These are phyloP conservation scores for Hericium rajendrae DNA, from an alignment of 768 basidiomycete species.

Conservation along the genomic window DNA sequence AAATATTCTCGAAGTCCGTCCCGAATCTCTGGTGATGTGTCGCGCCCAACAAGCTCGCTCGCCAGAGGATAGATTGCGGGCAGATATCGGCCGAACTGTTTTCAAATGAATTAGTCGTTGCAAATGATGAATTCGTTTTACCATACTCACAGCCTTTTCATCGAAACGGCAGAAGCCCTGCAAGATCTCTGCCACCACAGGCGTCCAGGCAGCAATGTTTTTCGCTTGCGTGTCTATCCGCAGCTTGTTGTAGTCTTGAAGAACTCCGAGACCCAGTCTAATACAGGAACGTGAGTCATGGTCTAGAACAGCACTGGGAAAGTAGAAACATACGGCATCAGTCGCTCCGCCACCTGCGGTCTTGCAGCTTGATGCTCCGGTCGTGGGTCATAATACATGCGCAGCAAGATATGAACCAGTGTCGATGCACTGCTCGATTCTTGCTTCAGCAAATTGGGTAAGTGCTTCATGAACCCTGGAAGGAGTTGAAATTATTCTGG, in stretches of 20 bases:
- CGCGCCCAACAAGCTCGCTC: conserved; percentile 76
- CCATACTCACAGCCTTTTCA: conserved; percentile 69
- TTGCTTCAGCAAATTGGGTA: conserved; percentile 95
- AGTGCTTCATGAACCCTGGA: conserved; percentile 97
- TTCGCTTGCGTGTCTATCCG: conserved; percentile 86
- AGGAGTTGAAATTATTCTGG: background rate
- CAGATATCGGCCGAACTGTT: conserved; percentile 79
- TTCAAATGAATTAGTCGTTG: background rate
- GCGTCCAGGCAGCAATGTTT: conserved; percentile 96
- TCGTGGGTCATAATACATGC: conserved; percentile 92
- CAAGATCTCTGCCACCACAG: conserved; percentile 93
- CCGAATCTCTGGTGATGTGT: conserved; percentile 76
- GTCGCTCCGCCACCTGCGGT: conserved; percentile 65
- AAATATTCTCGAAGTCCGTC: conserved; percentile 73
- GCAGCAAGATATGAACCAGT: conserved; percentile 80
- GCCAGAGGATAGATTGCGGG: conserved; percentile 86
- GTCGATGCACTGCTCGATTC: conserved; percentile 97
- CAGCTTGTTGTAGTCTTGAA: conserved; percentile 86
- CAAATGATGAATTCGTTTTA: background rate
- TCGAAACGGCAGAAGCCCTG: conserved; percentile 87
- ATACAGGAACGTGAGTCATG: background rate
- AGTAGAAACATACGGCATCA: conserved; percentile 50
- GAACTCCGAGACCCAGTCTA: conserved; percentile 80
- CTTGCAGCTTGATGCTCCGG: conserved; percentile 78
- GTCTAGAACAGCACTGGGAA: background rate